Conservation (phyloP, 352 stramenopile genomes). For the Globisporangium splendens region DNA sequence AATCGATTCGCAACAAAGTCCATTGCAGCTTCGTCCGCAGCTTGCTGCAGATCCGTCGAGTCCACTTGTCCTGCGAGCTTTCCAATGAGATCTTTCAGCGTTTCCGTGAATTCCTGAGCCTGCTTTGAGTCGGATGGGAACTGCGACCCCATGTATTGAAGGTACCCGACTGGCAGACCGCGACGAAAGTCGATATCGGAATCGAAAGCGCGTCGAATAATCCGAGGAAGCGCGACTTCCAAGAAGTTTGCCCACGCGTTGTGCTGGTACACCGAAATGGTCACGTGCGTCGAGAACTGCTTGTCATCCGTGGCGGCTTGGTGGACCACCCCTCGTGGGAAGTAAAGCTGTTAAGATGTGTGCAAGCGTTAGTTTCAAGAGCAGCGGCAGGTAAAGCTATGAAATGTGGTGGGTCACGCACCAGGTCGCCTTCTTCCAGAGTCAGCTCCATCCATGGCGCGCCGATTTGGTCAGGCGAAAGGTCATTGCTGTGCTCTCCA, state of each 20-base stretch:
- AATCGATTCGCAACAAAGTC: slow-evolving; percentile 77
- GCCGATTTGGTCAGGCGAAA: slow-evolving; percentile 59
- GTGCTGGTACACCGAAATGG: slow-evolving; percentile 87
- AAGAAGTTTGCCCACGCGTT: slow-evolving; percentile 87
- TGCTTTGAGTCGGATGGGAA: slow-evolving; percentile 34
- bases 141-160: slow-evolving; percentile 72
- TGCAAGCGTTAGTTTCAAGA: background rate
- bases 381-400: background rate
- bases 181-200: slow-evolving; percentile 66
- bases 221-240: slow-evolving; percentile 67
- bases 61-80: slow-evolving; percentile 50
- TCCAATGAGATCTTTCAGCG: slow-evolving; percentile 44
- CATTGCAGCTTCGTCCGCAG: slow-evolving; percentile 70
- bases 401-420: slow-evolving; percentile 9
- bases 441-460: slow-evolving; percentile 82
- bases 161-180: slow-evolving; percentile 69
- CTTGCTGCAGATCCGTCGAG: slow-evolving; percentile 53
- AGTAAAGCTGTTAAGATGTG: slow-evolving; percentile 52
- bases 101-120: slow-evolving; percentile 44
- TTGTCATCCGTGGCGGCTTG: slow-evolving; percentile 72
- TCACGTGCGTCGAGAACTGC: slow-evolving; percentile 85
- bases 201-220: slow-evolving; percentile 80
- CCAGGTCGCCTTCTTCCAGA: slow-evolving; percentile 76
- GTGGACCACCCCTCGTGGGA: slow-evolving; percentile 77
- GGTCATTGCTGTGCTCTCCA: slow-evolving; percentile 76